These are phyloP conservation scores for Fusarium proliferatum DNA, from an alignment of 2,329 filamentous ascomycete species.

Conservation along the genomic window DNA sequence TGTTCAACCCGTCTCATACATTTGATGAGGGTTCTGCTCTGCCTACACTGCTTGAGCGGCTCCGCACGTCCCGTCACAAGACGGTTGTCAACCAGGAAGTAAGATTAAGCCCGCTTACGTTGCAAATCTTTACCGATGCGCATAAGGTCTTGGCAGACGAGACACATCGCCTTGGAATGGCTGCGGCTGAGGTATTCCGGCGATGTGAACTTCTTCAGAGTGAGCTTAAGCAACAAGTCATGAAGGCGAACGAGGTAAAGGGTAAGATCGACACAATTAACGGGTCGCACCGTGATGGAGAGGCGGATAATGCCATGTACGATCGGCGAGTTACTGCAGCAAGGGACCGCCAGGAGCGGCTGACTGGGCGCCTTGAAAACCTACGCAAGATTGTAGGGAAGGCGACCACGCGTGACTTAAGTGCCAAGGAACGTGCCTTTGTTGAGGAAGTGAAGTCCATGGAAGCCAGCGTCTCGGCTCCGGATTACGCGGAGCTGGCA, in stretches of 20 bases:
- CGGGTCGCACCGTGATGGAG: constrained; percentile 59
- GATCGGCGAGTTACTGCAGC: constrained; percentile 67
- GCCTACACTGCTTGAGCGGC: constrained; percentile 64
- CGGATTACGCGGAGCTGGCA: constrained; percentile 45
- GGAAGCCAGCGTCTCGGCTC: constrained; percentile 60
- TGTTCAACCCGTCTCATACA: constrained; percentile 71
- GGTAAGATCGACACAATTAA: constrained; percentile 73
- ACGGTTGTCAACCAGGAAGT: constrained; percentile 74
- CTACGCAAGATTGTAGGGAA: constrained; percentile 60
- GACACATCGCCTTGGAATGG: constrained; percentile 74
- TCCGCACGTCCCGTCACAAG: constrained; percentile 70
- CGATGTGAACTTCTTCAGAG: constrained; percentile 74
- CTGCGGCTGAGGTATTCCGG: constrained; percentile 78
- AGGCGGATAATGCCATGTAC: constrained; percentile 66
- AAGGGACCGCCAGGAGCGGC: constrained; percentile 64
- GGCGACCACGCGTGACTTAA: constrained; percentile 56
- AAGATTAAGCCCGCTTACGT: constrained; percentile 74
- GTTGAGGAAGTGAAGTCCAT: constrained; percentile 63
- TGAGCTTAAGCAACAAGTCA: constrained; percentile 75
- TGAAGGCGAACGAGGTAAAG: constrained; percentile 73
- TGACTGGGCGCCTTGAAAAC: constrained; percentile 69
- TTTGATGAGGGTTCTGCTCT: constrained; percentile 69
- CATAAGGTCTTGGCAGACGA: constrained; percentile 78
- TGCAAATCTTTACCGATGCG: constrained; percentile 77
- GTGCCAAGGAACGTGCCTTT: constrained; percentile 58